Evolutionary conservation across 73 alveolate genomes (phyloP).

Genomic region (Uronychia setigera): DNA sequence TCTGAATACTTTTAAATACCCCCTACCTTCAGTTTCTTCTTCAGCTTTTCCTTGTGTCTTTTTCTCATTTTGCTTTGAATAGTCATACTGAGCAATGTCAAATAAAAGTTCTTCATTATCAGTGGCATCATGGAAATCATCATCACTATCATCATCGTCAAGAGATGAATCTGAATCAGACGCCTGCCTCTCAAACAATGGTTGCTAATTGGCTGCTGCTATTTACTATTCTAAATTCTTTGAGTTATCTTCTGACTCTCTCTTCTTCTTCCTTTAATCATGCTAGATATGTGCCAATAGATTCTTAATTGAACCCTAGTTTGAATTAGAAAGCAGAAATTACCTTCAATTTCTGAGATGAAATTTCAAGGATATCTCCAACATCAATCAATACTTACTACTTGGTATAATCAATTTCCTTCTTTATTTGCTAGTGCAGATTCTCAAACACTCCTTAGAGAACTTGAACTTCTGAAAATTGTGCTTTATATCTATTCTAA

Average conservation of each 20-base stretch:
- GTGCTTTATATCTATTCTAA: background rate
- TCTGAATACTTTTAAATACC: too few species aligned
- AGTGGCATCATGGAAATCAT: background rate
- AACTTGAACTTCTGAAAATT: background rate
- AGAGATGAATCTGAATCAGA: background rate
- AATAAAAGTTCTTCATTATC: background rate
- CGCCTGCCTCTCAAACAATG: background rate
- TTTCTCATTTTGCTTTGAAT: background rate
- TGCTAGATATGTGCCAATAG: background rate
- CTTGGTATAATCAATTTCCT: background rate
- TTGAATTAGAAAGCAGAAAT: background rate
- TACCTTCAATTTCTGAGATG: background rate
- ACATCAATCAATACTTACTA: background rate
- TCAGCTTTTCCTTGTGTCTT: too few species aligned
- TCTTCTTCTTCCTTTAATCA: background rate
- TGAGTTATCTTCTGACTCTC: background rate
- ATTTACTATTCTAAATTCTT: too few species aligned
- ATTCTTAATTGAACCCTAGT: background rate
- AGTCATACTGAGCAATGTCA: background rate
- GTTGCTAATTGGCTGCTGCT: background rate
- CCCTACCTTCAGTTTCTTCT: too few species aligned
- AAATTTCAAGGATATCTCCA: background rate
- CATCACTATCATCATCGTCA: background rate
- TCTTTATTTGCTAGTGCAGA: background rate
- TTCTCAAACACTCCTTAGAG: background rate